A percentile compares a stretch with the other conserved stretches of the same genome.
phyloP scores from a whole-genome alignment of 805 yeast species.

The Danielia reshetovae region DNA sequence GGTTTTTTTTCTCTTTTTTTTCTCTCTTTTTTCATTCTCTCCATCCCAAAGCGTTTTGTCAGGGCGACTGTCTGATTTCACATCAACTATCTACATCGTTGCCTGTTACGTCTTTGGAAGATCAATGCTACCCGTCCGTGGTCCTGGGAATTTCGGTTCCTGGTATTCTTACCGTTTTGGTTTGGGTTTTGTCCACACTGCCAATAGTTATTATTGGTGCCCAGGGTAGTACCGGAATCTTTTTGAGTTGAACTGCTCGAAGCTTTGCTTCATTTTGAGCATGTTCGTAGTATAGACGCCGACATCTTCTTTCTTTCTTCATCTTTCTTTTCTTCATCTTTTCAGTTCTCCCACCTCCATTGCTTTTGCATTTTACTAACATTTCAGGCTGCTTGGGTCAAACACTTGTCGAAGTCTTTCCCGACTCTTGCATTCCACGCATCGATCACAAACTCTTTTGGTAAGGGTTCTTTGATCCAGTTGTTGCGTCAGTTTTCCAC shows the following conservation, averaged over 20 bases:
- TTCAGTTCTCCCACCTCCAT: not conserved
- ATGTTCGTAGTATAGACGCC: slow-evolving; percentile 87
- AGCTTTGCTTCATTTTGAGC: slow-evolving; percentile 26
- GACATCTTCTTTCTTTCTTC: slow-evolving; percentile 40
- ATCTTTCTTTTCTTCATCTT: slow-evolving; percentile 1
- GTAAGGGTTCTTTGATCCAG: slow-evolving; percentile 95
- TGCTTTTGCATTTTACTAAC: slow-evolving; percentile 15
- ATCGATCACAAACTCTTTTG: slow-evolving; percentile 93
- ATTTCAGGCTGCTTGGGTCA: slow-evolving; percentile 95
- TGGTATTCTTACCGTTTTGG: slow-evolving; percentile 38
- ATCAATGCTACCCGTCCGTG: slow-evolving; percentile 58
- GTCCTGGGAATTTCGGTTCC: slow-evolving; percentile 47
- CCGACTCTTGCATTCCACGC: slow-evolving; percentile 99
- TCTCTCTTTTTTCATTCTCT: slow-evolving; percentile 3
- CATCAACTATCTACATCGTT: slow-evolving; percentile 35
- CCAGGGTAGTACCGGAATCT: slow-evolving; percentile 55
- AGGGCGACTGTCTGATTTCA: slow-evolving; percentile 53
- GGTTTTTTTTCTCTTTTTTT: slow-evolving; percentile 3
- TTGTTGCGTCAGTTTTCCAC: slow-evolving; percentile 88
- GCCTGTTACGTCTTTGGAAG: slow-evolving; percentile 99
- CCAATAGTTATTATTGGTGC: slow-evolving; percentile 37
- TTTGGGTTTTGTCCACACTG: slow-evolving; percentile 29
- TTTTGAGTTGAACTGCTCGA: slow-evolving; percentile 73
- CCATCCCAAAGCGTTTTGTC: slow-evolving; percentile 81
- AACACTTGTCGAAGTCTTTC: slow-evolving; percentile 81